phyloP scores from a whole-genome alignment of 345 rosid species.

The Rhizophora apiculata region DNA sequence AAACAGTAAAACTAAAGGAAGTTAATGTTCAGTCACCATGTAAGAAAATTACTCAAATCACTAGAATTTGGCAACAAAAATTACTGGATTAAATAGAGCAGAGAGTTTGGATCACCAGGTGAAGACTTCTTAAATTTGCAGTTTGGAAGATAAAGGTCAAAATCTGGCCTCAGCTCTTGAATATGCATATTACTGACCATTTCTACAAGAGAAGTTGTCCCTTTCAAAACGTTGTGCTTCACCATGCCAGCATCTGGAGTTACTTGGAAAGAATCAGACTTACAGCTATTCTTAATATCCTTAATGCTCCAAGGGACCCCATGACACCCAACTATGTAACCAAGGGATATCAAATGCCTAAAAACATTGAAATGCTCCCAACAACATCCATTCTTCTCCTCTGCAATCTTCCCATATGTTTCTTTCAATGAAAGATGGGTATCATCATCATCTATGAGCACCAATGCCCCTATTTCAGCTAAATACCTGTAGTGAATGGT shows the following conservation, averaged over 20 bases:
- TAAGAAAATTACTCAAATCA: background rate
- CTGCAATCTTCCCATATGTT: conserved; percentile 53
- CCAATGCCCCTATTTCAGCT: conserved; percentile 75
- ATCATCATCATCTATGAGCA: conserved; percentile 41
- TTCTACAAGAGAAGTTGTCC: conserved; percentile 18
- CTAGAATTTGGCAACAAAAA: background rate
- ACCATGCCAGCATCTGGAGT: conserved; percentile 13
- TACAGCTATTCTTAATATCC: conserved; percentile 19
- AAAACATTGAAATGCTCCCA: conserved; percentile 72
- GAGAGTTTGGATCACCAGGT: conserved; percentile 68
- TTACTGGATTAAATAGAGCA: conserved; percentile 60
- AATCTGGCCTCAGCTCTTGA: conserved; percentile 41
- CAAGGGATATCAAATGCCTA: conserved; percentile 63
- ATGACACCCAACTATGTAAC: conserved; percentile 66
- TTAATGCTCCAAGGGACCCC: conserved; percentile 67
- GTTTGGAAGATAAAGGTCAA: conserved; percentile 74
- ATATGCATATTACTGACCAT: conserved; percentile 45
- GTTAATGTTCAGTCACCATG: background rate
- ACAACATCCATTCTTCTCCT: conserved; percentile 45
- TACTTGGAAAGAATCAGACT: conserved; percentile 18
- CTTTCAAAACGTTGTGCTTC: conserved; percentile 7
- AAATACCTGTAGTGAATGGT: conserved; percentile 46
- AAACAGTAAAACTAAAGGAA: background rate
- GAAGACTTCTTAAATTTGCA: conserved; percentile 78
- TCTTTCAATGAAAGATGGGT: conserved; percentile 37